Conservation (phyloP, 2,329 filamentous ascomycete species). For the Stylonectria norvegica region DNA sequence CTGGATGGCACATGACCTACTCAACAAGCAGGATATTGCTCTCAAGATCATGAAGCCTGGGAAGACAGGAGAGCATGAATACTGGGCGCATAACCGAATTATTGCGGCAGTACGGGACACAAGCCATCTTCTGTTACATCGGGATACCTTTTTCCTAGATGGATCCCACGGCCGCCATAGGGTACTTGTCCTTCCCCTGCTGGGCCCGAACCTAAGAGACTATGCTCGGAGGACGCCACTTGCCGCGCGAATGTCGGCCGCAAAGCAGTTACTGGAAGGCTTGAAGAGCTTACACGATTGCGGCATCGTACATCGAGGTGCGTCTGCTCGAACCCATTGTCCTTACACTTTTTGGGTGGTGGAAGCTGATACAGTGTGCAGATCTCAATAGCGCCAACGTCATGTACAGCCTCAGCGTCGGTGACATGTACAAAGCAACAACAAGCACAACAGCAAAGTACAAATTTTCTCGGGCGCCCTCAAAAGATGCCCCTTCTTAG, state of each 20-base stretch:
- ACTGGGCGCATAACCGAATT: constrained; percentile 1
- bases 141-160: constrained; percentile 1
- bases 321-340: constrained; percentile 1
- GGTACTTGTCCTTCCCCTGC: constrained; percentile 9
- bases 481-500: constrained; percentile 4
- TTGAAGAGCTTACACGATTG: constrained; percentile 6
- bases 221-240: constrained; percentile 3
- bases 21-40: constrained; percentile 5
- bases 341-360: no score
- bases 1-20: constrained; percentile 35
- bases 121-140: constrained; percentile 1
- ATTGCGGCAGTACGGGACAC: constrained; percentile 2
- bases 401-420: constrained; percentile 7
- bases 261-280: constrained; percentile 6
- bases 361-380: constrained; percentile 1
- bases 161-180: constrained; percentile 3
- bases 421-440: background rate
- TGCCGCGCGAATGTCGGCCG: constrained; percentile 9
- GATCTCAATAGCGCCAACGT: constrained; percentile 10
- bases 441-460: constrained; percentile 5
- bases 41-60: constrained; percentile 11
- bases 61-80: constrained; percentile 5
- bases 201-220: constrained; percentile 7
- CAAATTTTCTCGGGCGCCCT: constrained; percentile 6
- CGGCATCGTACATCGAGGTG: constrained; percentile 10